These are phyloP conservation scores for Mycena crocata DNA, from an alignment of 768 basidiomycete genomes.

Conservation along the genomic window DNA sequence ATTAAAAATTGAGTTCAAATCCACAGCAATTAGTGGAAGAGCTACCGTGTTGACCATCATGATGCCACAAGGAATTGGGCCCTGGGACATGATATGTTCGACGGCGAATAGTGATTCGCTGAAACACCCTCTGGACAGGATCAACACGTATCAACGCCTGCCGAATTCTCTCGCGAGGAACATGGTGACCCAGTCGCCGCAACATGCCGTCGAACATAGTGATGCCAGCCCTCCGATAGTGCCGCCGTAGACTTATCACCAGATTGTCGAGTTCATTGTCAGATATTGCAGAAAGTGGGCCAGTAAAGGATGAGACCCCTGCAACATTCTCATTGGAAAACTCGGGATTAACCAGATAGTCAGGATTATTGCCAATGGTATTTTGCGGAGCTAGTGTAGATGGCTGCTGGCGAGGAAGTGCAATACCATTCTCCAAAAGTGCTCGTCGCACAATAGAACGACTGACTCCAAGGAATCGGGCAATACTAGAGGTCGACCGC, in stretches of 20 bases:
- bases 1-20: not conserved
- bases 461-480: not conserved
- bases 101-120: not conserved
- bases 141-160: not conserved
- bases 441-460: not conserved
- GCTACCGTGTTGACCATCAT: slow-evolving; percentile 50
- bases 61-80: not conserved
- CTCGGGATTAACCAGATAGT: not conserved
- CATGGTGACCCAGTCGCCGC: not conserved
- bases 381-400: not conserved
- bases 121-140: not conserved
- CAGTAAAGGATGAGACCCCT: not conserved
- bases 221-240: not conserved
- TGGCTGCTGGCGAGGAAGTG: not conserved
- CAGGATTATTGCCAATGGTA: no score
- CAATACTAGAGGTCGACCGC: not conserved
- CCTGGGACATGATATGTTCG: not conserved
- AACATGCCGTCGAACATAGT: not conserved
- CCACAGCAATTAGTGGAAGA: not conserved
- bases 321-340: not conserved
- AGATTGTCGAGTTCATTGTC: not conserved
- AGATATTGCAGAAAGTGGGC: not conserved
- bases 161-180: not conserved
- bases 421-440: not conserved
- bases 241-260: not conserved